Evolutionary conservation across 2,329 filamentous ascomycete species (phyloP), one percentile per base, ranked within the genome.

Genomic region (Beauveria rudraprayagi): DNA sequence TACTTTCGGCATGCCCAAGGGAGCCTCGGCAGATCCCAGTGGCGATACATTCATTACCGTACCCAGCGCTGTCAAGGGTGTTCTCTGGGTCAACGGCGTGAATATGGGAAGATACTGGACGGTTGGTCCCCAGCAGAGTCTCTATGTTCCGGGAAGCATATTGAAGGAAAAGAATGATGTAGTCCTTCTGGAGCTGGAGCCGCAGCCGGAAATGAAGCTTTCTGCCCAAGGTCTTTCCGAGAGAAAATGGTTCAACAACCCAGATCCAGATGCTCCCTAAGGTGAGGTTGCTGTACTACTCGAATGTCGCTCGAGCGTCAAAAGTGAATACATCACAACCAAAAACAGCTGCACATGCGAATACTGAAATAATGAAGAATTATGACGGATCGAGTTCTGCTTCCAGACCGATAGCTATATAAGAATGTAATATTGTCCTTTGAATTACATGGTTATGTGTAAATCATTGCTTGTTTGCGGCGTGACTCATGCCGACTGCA

Each of bases 91-190:
- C 1, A 80, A 80, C 58, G 76, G 73, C 14, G 69, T 75, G 37
- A 76, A 79, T 53, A 66, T 80, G 2, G 78, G 78, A 9, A 65
- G 77, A 24, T 80, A 78, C 64, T 81, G 78, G 78, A 67, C 69
- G 16, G 68, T 80, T 40, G 78, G 78, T 0, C 78, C 78, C 2
- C 78, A 80, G 67, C 78, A 80, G 66, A 73, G 71, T n/a, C 65
- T 80, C 5, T 81, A 78, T 62, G 61, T 80, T 1, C 78, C 77
- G 0, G 77, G 77, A 1, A 72, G 70, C 17, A 63, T 75, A 11
- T 53, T 78, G 37, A 72, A 72, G 47, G 65, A 65, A 9, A 65
- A 65, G 17, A 80, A 80, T 63, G 71, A 76, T 57, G 71, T 79
- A 14, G 67, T 76, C 1, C 68, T 79, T 17, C 67, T 80, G 1